Conservation (phyloP, 176 grass and related monocot genomes). For the Musa itinerans region DNA sequence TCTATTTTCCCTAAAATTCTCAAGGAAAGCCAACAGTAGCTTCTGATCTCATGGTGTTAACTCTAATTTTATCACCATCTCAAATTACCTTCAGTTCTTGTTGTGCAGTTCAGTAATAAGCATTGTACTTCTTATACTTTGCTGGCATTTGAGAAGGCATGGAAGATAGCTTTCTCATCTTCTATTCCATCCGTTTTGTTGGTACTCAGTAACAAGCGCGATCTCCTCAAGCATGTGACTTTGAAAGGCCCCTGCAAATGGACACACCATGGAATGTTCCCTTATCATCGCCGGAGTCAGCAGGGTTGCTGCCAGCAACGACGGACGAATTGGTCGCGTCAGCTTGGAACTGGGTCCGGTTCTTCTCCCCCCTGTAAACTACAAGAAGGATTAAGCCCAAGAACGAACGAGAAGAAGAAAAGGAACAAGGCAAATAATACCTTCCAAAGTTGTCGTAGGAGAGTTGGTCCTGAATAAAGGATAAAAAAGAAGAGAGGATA, state of each 20-base stretch:
- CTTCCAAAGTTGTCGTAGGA: conserved; percentile 45
- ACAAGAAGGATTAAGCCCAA: neutral
- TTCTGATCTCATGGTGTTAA: too few species aligned
- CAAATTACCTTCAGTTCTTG: too few species aligned
- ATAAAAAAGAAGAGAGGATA: too few species aligned
- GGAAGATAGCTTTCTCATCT: conserved; percentile 47
- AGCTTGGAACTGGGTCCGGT: conserved; percentile 48
- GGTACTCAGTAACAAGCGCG: conserved; percentile 35
- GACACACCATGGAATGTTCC: conserved; percentile 42
- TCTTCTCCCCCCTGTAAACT: conserved; percentile 53
- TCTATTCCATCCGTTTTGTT: conserved; percentile 30
- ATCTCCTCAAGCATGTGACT: conserved; percentile 35
- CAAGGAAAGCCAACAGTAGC: too few species aligned
- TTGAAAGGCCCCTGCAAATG: conserved; percentile 61
- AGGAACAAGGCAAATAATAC: neutral
- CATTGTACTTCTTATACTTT: too few species aligned
- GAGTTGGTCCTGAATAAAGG: conserved; percentile 29
- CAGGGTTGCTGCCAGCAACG: neutral
- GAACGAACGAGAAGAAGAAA: neutral
- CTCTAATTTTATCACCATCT: too few species aligned
- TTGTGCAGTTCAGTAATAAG: too few species aligned
- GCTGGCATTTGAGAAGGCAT: conserved; percentile 41
- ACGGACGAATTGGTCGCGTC: conserved; percentile 22
- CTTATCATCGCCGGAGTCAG: neutral
- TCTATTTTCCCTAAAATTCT: too few species aligned